Evolutionary conservation across 805 yeast genomes (phyloP).

Genomic region (Yamadazyma kitorensis): DNA sequence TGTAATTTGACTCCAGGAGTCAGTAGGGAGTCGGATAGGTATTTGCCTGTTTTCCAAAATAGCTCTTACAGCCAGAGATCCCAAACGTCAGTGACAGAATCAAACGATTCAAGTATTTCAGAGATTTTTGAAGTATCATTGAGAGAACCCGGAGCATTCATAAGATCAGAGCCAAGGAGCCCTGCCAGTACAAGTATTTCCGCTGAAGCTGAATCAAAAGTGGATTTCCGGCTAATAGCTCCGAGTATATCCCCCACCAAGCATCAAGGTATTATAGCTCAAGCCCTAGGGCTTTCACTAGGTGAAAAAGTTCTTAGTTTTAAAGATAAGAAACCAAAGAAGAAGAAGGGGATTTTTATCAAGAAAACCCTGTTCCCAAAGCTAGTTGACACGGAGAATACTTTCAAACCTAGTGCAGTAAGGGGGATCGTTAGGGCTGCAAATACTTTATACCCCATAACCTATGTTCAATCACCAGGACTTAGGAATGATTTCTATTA

Average conservation of each 20-base stretch:
- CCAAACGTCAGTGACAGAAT: neutral
- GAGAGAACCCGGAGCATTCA: neutral
- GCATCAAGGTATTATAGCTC: constrained; percentile 7
- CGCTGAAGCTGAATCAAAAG: too few species aligned
- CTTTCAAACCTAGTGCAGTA: too few species aligned
- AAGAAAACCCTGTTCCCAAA: constrained; percentile 1
- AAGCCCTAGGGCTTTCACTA: constrained; percentile 8
- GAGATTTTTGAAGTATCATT: neutral
- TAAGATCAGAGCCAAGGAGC: neutral
- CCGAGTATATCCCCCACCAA: too few species aligned
- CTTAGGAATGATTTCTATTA: constrained; percentile 76
- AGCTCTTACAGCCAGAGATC: neutral
- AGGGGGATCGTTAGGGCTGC: too few species aligned
- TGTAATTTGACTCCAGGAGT: too few species aligned
- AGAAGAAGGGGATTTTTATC: constrained; percentile 1
- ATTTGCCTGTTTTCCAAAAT: constrained; percentile 4
- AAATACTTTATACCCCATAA: neutral
- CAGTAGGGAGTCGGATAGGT: constrained; percentile 6
- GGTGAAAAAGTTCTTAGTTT: constrained; percentile 2
- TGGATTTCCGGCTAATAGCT: too few species aligned
- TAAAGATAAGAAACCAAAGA: neutral
- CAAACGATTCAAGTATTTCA: neutral
- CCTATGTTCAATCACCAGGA: constrained; percentile 55
- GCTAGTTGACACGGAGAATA: neutral
- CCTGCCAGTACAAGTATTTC: neutral